Evolutionary conservation across 352 stramenopile species (phyloP), one percentile per base, ranked within the genome.

Genomic region (Globisporangium paddicum): DNA sequence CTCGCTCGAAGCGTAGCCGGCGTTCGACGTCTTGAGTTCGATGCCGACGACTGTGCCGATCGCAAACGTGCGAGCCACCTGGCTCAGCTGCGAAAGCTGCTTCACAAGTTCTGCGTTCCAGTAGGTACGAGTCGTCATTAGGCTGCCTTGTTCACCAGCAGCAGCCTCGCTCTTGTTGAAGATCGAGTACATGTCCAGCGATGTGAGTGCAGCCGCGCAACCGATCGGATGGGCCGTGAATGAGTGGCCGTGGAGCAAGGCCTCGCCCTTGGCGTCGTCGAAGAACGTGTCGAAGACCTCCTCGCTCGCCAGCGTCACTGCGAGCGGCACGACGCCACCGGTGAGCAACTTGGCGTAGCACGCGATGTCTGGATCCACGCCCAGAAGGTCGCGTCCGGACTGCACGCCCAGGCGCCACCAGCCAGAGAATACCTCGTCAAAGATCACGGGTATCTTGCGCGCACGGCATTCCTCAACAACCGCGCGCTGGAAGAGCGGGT

Each of bases 331-430:
- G 16, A 96, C 76, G 25, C 90, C 90, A 25, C 92, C 92, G 38
- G 91, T 97, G 19, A 98, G 66, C 6, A 97, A 73, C 71, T 98
- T 98, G 10, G 87, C 90, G 62, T 97, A 98, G 64, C 86, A 96
- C 0, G 86, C 74, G 55, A 98, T 89, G 55, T 98, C 92, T 1
- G 92, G 90, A 56, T 97, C 69, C 5, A 93, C 71, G 5, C 80
- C 77, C 1, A 98, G 71, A 37, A 96, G 55, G 55, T 97, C 89
- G 35, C 87, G 80, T 14, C 75, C 86, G 16, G 82, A 93, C 62
- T 94, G 68, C 9, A 93, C 85, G 28, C 92, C 92, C 14, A 98
- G 73, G 46, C 92, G 89, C 81, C 87, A 96, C 69, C 95, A 91
- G 2, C 92, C 92, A 14, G 86, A 95, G 46, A 96, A 96, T 11